Percentiles rank a stretch among this genome's conserved stretches.
Conservation (phyloP, 1,284 basidiomycete genomes). For the Malassezia dermatis region DNA sequence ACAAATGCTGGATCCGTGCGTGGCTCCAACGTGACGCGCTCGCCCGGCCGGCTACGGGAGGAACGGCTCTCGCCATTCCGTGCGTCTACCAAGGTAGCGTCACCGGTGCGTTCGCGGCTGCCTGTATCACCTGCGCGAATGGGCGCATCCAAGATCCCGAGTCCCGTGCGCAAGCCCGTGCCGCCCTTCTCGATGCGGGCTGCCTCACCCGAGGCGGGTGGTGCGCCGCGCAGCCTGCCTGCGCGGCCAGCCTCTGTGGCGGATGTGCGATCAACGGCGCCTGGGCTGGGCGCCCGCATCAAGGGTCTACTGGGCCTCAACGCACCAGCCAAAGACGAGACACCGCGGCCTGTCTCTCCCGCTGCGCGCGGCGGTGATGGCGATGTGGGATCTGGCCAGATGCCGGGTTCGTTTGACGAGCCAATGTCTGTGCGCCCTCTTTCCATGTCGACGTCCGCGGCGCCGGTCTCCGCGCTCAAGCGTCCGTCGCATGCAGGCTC, state of each 20-base stretch:
- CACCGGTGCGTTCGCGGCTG: neutral
- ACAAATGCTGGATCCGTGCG: neutral
- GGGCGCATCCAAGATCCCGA: conserved; percentile 14
- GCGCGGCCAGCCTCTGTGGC: conserved; percentile 1
- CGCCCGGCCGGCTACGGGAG: conserved; percentile 13
- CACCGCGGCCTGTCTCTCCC: neutral
- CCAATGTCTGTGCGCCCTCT: neutral
- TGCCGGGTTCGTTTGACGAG: conserved; percentile 9
- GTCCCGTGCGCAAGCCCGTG: conserved; percentile 24
- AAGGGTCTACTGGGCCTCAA: conserved; percentile 30
- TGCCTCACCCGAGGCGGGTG: neutral
- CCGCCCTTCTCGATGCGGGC: conserved; percentile 3
- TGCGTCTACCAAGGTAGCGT: neutral
- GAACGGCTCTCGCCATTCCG: conserved; percentile 12
- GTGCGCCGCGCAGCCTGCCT: neutral
- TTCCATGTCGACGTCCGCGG: neutral
- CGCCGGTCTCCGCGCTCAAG: neutral
- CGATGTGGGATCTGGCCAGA: neutral
- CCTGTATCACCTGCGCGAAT: neutral
- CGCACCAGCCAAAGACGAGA: conserved; percentile 4
- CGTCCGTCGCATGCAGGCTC: neutral
- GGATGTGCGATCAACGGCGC: neutral
- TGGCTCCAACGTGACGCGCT: neutral
- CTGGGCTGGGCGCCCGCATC: conserved; percentile 30
- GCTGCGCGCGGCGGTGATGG: neutral